These are phyloP conservation scores for Elsinoe necatrix DNA, from an alignment of 2,329 filamentous ascomycete genomes.

Conservation along the genomic window DNA sequence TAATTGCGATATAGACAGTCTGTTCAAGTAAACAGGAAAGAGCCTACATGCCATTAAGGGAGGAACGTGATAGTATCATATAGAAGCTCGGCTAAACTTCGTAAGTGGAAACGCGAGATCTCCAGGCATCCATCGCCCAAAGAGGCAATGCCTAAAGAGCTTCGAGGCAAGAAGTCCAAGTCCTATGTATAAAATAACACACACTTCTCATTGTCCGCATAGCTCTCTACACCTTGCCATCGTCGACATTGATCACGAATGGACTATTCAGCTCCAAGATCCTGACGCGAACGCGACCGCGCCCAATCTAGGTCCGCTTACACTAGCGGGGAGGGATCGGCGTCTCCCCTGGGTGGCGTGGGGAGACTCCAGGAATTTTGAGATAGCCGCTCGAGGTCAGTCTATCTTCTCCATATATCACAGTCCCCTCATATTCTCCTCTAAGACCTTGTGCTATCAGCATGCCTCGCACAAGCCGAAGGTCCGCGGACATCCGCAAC, in stretches of 20 bases:
- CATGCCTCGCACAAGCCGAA: background rate
- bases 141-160: background rate
- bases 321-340: slow-evolving; percentile 9
- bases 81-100: background rate
- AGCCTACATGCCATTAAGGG: too few relatives aligned
- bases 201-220: too few relatives aligned
- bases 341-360: slow-evolving; percentile 11
- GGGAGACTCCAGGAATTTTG: slow-evolving; percentile 5
- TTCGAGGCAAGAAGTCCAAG: background rate
- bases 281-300: slow-evolving; percentile 1
- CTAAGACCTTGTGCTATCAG: background rate
- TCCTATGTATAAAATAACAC: too few relatives aligned
- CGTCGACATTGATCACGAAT: too few relatives aligned
- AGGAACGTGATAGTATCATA: background rate
- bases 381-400: slow-evolving; percentile 6
- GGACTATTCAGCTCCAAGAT: background rate
- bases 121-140: slow-evolving; percentile 11
- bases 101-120: slow-evolving; percentile 4
- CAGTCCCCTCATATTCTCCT: background rate
- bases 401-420: background rate
- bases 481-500: background rate
- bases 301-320: slow-evolving; percentile 4
- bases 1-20: background rate
- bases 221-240: too few relatives aligned
- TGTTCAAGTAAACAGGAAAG: too few relatives aligned